These are phyloP conservation scores for Aspergillus arachidicola DNA, from an alignment of 2,329 filamentous ascomycete species.

Conservation along the genomic window DNA sequence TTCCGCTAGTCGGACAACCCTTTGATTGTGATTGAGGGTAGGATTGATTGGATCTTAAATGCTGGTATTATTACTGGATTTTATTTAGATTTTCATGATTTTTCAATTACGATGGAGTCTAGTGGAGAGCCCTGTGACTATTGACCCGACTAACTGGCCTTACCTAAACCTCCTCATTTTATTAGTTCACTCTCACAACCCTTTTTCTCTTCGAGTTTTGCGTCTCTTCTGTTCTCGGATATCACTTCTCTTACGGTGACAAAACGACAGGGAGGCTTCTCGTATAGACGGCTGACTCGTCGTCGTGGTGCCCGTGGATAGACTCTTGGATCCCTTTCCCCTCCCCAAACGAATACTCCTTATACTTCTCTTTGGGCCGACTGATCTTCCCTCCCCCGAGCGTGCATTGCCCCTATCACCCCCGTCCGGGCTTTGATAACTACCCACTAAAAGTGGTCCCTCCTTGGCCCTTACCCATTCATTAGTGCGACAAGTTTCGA, in stretches of 20 bases:
- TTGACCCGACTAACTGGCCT: slow-evolving; percentile 1
- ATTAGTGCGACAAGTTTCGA: slow-evolving; percentile 17
- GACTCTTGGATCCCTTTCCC: background rate
- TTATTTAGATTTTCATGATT: slow-evolving; percentile 3
- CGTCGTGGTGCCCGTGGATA: background rate
- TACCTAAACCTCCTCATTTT: slow-evolving; percentile 1
- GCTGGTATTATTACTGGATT: slow-evolving; percentile 1
- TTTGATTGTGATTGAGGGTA: background rate
- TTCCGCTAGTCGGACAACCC: background rate
- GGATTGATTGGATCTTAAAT: background rate
- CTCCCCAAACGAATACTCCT: background rate
- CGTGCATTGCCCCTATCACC: slow-evolving; percentile 6
- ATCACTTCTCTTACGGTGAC: background rate
- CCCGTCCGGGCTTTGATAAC: slow-evolving; percentile 8
- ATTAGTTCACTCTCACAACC: background rate
- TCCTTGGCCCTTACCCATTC: slow-evolving; percentile 10
- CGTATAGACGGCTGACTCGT: background rate
- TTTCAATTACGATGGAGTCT: slow-evolving; percentile 1
- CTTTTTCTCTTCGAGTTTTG: background rate
- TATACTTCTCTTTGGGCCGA: background rate
- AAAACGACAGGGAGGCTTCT: background rate
- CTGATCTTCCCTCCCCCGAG: background rate
- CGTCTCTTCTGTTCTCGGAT: background rate
- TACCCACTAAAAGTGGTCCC: slow-evolving; percentile 12
- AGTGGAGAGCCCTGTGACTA: slow-evolving; percentile 1